phyloP scores from a whole-genome alignment of 2,329 filamentous ascomycete genomes.

The Conoideocrella luteorostrata region DNA sequence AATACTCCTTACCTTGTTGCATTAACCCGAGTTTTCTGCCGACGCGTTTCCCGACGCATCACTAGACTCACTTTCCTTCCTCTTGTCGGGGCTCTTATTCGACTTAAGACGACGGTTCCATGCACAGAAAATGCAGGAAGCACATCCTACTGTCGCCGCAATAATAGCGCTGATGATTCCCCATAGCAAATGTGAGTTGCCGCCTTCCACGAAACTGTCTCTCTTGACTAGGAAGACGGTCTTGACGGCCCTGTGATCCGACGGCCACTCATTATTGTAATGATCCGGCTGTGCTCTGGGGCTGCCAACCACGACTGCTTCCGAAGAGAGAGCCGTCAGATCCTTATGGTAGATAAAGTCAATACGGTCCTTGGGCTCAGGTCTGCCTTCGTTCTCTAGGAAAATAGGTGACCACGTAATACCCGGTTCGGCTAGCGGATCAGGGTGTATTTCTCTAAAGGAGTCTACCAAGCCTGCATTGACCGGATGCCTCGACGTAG shows the following conservation, averaged over 20 bases:
- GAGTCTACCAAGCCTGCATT: slow-evolving; percentile 33
- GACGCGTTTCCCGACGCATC: background rate
- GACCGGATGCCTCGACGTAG: slow-evolving; percentile 28
- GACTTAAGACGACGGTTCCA: slow-evolving; percentile 2
- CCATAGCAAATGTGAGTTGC: background rate
- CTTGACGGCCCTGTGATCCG: slow-evolving; percentile 31
- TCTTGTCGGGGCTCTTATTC: background rate
- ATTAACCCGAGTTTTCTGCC: background rate
- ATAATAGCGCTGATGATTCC: slow-evolving; percentile 3
- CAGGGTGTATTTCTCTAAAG: slow-evolving; percentile 29
- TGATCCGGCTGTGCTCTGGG: slow-evolving; percentile 28
- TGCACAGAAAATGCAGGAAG: background rate
- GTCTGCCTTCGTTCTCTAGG: slow-evolving; percentile 22
- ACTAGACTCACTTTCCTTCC: background rate
- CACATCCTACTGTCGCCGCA: background rate
- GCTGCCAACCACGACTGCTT: slow-evolving; percentile 25
- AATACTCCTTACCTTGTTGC: too few species aligned
- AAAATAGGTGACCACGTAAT: slow-evolving; percentile 36
- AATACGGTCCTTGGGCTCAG: slow-evolving; percentile 35
- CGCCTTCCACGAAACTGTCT: background rate
- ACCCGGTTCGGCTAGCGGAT: slow-evolving; percentile 25
- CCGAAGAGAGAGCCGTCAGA: slow-evolving; percentile 24
- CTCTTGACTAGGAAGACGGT: slow-evolving; percentile 18
- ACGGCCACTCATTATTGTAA: slow-evolving; percentile 34
- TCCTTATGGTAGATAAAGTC: slow-evolving; percentile 37